These are phyloP conservation scores for Fusarium begoniae DNA, from an alignment of 2,329 filamentous ascomycete genomes.

Conservation along the genomic window DNA sequence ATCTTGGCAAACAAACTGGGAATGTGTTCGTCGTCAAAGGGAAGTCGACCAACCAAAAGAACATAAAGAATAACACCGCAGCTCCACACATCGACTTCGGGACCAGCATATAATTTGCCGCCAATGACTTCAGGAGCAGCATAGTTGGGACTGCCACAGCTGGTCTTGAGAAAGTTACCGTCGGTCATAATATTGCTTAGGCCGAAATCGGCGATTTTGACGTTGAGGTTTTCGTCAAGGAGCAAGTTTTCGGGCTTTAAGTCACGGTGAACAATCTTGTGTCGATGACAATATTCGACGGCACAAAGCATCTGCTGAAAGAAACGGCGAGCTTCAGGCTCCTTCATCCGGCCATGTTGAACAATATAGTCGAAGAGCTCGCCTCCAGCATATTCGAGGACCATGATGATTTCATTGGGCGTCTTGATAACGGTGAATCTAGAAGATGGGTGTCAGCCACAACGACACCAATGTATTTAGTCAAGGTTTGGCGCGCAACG, in stretches of 20 bases:
- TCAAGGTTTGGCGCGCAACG: constrained; percentile 43
- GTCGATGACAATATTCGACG: constrained; percentile 97
- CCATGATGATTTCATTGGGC: constrained; percentile 95
- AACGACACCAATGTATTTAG: not conserved
- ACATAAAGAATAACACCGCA: constrained; percentile 92
- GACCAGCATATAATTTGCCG: constrained; percentile 95
- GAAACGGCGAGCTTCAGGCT: constrained; percentile 93
- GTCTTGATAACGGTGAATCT: constrained; percentile 98
- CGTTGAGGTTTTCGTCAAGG: constrained; percentile 93
- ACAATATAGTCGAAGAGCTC: constrained; percentile 99
- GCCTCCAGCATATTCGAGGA: constrained; percentile 94
- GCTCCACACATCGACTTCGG: constrained; percentile 99
- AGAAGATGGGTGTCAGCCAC: constrained; percentile 6
- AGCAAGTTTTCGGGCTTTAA: constrained; percentile 97
- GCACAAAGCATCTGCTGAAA: constrained; percentile 99
- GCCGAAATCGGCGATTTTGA: constrained; percentile 99
- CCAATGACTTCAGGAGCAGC: constrained; percentile 98
- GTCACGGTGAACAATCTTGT: constrained; percentile 98
- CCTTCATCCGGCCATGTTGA: constrained; percentile 88
- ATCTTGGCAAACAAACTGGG: constrained; percentile 98
- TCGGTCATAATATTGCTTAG: constrained; percentile 99
- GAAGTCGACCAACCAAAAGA: constrained; percentile 81
- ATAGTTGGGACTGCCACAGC: constrained; percentile 97
- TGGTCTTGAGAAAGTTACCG: constrained; percentile 98
- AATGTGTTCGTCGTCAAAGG: constrained; percentile 98